Evolutionary conservation across 176 grass and related monocot genomes (phyloP), one percentile per base, ranked within the genome.

Genomic region (Carex myosuroides): DNA sequence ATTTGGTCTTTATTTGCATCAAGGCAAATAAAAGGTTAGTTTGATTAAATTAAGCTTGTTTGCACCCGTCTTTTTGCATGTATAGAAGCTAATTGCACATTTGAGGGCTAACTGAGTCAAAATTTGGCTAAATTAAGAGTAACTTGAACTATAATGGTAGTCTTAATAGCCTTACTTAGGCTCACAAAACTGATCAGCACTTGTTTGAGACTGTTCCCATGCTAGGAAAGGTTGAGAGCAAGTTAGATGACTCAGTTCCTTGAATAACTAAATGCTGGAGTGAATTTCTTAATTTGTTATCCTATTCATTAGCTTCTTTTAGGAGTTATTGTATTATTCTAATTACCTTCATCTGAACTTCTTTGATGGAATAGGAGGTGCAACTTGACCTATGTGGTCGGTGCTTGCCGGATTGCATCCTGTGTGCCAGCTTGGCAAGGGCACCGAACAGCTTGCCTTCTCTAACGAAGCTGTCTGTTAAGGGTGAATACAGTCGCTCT

Each of bases 401-500:
- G 87, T 97, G 94, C 86, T 74, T 97, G 87, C 88, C 90, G 84
- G 92, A 94, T 42, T 89, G 86, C 59, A 86, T 94, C 29, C 84
- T 94, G 83, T 61, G 69, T 86, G 55, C 64, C 80, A 94, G 86
- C 83, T 90, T 97, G 82, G 44, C 92, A 10, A 88, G 83, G 73
- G 84, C 16, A 42, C 88, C 90, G 12, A 89, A 89, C 76, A 88
- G 85, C 86, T 89, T 97, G 83, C 88, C 88, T 14, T 70, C 86
- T 68, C 70, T 97, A 60, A 92, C 48, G 59, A 88, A 68, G 79
- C 68, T 97, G 84, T 92, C 88, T 70, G 69, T 94, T 21, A 97
- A 91, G 85, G 94, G 94, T 88, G 91, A 88, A 53, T 92, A 97
- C 52, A 82, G 92, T 13, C 85, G 92, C 78, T 94, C 94, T 88